Evolutionary conservation across 2,329 filamentous ascomycete genomes (phyloP).

Genomic region (Didymella sp.): DNA sequence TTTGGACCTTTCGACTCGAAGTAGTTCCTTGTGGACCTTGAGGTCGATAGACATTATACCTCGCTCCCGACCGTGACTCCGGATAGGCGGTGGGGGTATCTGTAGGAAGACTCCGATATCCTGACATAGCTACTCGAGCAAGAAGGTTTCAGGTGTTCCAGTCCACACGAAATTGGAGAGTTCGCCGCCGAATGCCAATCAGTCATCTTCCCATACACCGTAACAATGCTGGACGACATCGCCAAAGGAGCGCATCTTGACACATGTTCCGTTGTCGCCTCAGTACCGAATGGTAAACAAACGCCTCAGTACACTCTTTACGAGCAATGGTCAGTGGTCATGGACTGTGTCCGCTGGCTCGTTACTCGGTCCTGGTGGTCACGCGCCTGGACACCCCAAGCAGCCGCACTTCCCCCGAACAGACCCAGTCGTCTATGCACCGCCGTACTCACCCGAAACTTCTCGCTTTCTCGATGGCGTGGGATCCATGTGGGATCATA

Average conservation of each 20-base stretch:
- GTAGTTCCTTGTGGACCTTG: neutral
- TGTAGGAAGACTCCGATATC: neutral
- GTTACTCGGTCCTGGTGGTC: constrained; percentile 15
- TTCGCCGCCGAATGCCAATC: neutral
- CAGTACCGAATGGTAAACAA: neutral
- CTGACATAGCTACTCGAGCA: neutral
- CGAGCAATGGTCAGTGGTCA: neutral
- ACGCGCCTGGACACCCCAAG: constrained; percentile 14
- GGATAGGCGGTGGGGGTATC: neutral
- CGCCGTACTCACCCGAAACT: constrained; percentile 9
- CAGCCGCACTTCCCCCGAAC: constrained; percentile 11
- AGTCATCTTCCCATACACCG: neutral
- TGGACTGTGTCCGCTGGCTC: constrained; percentile 15
- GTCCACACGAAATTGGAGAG: neutral
- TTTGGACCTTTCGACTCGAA: neutral
- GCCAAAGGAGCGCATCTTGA: neutral
- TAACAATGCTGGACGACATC: neutral
- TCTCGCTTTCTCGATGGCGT: constrained; percentile 10
- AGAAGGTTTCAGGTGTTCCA: neutral
- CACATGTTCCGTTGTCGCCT: neutral
- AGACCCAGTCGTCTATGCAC: constrained; percentile 9
- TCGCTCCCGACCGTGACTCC: neutral
- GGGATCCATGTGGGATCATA: neutral
- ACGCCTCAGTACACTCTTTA: neutral
- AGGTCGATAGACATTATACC: neutral